Percentiles rank a stretch among this genome's conserved stretches.
These are phyloP conservation scores for Celoporthe dispersa DNA, from an alignment of 2,329 filamentous ascomycete species.

Conservation along the genomic window DNA sequence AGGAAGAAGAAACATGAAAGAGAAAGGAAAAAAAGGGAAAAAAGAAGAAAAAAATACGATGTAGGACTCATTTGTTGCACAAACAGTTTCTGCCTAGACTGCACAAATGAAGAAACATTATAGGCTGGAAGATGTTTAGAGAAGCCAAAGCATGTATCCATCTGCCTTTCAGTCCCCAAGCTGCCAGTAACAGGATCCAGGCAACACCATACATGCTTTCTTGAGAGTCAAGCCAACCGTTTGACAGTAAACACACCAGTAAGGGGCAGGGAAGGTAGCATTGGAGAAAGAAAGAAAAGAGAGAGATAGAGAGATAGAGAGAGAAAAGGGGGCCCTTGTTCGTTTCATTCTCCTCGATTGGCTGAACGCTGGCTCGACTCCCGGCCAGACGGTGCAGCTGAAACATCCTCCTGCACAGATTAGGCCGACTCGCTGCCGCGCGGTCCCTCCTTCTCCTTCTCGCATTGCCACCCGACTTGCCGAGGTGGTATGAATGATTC, in stretches of 20 bases:
- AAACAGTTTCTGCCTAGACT: background rate
- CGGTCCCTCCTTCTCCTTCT: background rate
- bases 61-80: background rate
- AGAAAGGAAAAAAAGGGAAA: background rate
- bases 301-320: background rate
- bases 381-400: conserved; percentile 22
- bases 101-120: background rate
- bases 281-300: background rate
- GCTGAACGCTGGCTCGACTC: background rate
- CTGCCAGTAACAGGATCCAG: background rate
- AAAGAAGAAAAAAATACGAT: background rate
- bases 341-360: conserved; percentile 18
- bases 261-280: background rate
- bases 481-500: background rate
- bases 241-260: background rate
- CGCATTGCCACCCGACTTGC: background rate
- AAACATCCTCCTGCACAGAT: conserved; percentile 20
- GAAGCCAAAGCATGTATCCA: background rate
- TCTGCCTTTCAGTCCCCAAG: background rate
- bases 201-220: background rate
- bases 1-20: background rate
- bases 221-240: background rate
- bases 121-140: no score
- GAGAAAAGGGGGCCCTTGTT: conserved; percentile 6
- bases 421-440: conserved; percentile 15